Base-by-base conservation (phyloP, 2,329 filamentous ascomycete species). In the Trichoderma simmonsii region DNA sequence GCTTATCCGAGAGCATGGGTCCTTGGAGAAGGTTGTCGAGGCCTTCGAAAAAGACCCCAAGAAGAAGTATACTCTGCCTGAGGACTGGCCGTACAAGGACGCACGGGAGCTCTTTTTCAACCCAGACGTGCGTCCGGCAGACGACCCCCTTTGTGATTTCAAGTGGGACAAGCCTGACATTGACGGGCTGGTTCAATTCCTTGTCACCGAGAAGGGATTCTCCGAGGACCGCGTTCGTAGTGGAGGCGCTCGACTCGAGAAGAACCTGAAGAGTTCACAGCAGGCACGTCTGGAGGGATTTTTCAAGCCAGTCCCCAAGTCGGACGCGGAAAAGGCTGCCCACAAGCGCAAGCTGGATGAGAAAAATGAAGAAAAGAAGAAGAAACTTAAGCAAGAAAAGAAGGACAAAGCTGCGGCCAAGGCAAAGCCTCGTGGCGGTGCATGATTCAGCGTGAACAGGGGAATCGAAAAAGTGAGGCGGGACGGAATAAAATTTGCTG, bases 121-220 rank as follows among this genome's bases (percentile, higher is more conserved):
- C 77, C 96, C 96, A 0, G 94, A 98, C 76, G 95, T 99, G 30
- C 91, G 92, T 43, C 81, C 88, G 59, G 94, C 95, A 28, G 93
- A 97, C 76, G 89, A 97, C 77, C 90, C 93, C 0, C 90, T 94
- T 14, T 98, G 95, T 82, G 94, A 99, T 80, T 97, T 98, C 86
- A 98, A 97, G 82, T 99, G 97, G 96, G 94, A 98, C 59, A 91
- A 91, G 73, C 96, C 96, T 4, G 95, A 99, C 77, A 86, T 96
- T 1, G 94, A 98, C 2, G 95, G 94, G 0, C 88, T 99, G 0
- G 89, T 99, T 74, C 89, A 96, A 77, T 99, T 93, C 82, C 85
- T 99, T 2, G 96, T 97, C 4, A 90, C 90, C 6, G 96, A 98
- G 79, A 99, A 99, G 84, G 96, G 95, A 1, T 99, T 99, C 86